Percentiles rank a stretch among this genome's conserved stretches.
Evolutionary conservation across 1,284 basidiomycete species (phyloP).

Genomic region (Papiliotrema laurentii): DNA sequence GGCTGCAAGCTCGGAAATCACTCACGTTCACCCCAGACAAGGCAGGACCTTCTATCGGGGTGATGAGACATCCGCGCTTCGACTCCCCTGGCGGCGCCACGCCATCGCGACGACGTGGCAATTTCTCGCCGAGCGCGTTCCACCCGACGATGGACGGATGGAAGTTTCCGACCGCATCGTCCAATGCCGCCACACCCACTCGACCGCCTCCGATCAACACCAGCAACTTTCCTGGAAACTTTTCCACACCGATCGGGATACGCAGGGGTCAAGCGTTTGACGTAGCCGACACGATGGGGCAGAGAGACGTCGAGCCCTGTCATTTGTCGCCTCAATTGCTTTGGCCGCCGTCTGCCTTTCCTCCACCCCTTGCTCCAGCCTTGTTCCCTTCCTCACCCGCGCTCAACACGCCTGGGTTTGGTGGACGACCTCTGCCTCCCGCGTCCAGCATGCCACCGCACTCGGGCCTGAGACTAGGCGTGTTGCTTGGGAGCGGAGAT

Average conservation of each 20-base stretch:
- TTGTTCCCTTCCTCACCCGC: conserved; percentile 33
- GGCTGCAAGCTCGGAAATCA: conserved; percentile 25
- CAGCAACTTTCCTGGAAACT: conserved; percentile 1
- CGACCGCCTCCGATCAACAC: conserved; percentile 11
- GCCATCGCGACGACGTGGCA: conserved; percentile 19
- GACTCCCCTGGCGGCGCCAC: conserved; percentile 20
- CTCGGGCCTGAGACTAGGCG: conserved; percentile 37
- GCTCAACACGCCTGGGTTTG: conserved; percentile 17
- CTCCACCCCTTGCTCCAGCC: conserved; percentile 23
- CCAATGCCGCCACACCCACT: conserved; percentile 18
- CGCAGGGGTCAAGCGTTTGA: background rate
- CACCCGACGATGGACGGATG: conserved; percentile 38
- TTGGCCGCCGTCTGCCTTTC: conserved; percentile 15
- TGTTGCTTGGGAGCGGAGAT: conserved; percentile 28
- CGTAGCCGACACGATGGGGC: background rate
- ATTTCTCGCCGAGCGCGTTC: conserved; percentile 22
- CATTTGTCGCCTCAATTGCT: conserved; percentile 20
- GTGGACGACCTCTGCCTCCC: background rate
- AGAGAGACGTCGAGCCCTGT: background rate
- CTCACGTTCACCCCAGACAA: conserved; percentile 35
- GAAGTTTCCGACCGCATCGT: conserved; percentile 30
- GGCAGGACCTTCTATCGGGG: conserved; percentile 30
- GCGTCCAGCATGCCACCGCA: conserved; percentile 13
- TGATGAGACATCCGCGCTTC: conserved; percentile 12
- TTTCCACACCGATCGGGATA: background rate